phyloP scores from a whole-genome alignment of 202 grass and related monocot species.

The Elaeis oleifera region DNA sequence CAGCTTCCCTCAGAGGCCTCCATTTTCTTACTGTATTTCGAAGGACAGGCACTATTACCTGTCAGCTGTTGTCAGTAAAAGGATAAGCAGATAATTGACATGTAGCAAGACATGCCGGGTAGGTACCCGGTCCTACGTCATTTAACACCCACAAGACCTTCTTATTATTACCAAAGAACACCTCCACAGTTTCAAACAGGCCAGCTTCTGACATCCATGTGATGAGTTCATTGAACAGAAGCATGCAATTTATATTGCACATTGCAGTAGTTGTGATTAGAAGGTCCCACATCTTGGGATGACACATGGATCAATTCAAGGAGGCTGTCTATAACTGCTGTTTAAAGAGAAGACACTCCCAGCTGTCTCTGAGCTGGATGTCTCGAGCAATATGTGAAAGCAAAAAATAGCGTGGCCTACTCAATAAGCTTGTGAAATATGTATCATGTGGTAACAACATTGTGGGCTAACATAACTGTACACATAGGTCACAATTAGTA shows the following conservation, averaged over 20 bases:
- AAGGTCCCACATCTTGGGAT: no score
- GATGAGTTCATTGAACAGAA: not conserved
- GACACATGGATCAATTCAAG: no score
- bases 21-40: constrained; percentile 24
- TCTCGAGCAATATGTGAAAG: no score
- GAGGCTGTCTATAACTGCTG: no score
- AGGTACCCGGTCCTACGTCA: constrained; percentile 33
- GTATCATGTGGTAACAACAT: no score
- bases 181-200: constrained; percentile 21
- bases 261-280: no score
- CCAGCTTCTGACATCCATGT: constrained; percentile 19
- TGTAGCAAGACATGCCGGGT: constrained; percentile 36
- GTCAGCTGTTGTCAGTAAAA: constrained; percentile 43
- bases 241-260: not conserved
- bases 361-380: no score
- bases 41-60: constrained; percentile 72
- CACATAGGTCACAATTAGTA: no score
- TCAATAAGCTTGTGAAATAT: no score
- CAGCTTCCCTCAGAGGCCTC: constrained; percentile 30
- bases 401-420: no score
- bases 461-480: no score
- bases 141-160: constrained; percentile 15
- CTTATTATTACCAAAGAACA: constrained; percentile 9
- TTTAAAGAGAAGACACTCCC: no score
- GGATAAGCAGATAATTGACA: constrained; percentile 41